phyloP scores from a whole-genome alignment of 2,329 filamentous ascomycete genomes.

The Bimuria novae-zelandiae region DNA sequence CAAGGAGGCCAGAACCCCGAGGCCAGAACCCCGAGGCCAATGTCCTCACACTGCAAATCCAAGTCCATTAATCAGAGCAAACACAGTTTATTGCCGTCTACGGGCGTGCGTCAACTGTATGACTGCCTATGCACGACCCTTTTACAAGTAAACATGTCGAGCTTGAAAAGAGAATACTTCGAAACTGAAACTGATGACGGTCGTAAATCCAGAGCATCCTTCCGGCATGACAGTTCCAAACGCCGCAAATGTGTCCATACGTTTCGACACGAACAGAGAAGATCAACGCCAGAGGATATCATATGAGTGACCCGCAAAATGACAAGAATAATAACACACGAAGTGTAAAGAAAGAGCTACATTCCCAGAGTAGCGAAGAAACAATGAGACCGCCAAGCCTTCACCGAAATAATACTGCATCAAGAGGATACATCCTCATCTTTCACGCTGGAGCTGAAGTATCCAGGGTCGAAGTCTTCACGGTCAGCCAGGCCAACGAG shows the following conservation, averaged over 20 bases:
- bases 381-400: too few relatives aligned
- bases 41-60: too few relatives aligned
- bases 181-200: neutral
- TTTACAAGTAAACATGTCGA: neutral
- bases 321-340: neutral
- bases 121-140: too few relatives aligned
- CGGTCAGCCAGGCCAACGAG: conserved; percentile 45
- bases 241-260: neutral
- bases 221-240: neutral
- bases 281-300: neutral
- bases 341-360: too few relatives aligned
- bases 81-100: too few relatives aligned
- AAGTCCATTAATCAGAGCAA: too few relatives aligned
- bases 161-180: neutral
- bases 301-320: neutral
- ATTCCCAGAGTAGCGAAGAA: too few relatives aligned
- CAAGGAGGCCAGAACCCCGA: too few relatives aligned
- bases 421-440: conserved; percentile 19
- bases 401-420: too few relatives aligned
- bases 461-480: conserved; percentile 28
- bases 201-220: neutral
- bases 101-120: too few relatives aligned
- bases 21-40: too few relatives aligned
- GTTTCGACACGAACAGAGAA: neutral
- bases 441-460: conserved; percentile 34